phyloP scores from a whole-genome alignment of 75 land plant species.

The Selaginella moellendorffii region DNA sequence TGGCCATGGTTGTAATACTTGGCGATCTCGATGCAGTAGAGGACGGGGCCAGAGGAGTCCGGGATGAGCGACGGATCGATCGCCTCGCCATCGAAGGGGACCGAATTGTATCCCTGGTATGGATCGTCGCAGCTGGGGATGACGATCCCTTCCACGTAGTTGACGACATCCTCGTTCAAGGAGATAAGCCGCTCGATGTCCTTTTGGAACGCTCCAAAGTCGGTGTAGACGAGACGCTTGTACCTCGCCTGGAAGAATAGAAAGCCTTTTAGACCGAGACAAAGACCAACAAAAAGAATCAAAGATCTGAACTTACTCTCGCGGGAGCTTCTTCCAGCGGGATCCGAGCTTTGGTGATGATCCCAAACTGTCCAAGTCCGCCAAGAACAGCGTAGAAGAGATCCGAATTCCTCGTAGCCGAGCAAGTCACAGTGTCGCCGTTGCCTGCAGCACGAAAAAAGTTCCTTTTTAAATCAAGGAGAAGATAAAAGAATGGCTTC shows the following conservation, averaged over 20 bases:
- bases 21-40: conserved; percentile 54
- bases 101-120: conserved; percentile 50
- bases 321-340: conserved; percentile 54
- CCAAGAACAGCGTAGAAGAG: conserved; percentile 62
- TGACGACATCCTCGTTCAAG: conserved; percentile 21
- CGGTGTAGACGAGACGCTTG: conserved; percentile 44
- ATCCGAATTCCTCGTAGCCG: conserved; percentile 34
- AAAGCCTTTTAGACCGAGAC: no score
- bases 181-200: conserved; percentile 56
- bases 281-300: not conserved
- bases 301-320: conserved; percentile 26
- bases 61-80: not conserved
- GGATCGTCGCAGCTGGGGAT: conserved; percentile 44
- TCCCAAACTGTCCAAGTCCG: conserved; percentile 76
- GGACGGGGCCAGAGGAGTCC: conserved; percentile 19
- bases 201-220: conserved; percentile 31
- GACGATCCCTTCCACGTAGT: conserved; percentile 57
- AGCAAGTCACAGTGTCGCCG: conserved; percentile 54
- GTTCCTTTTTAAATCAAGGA: not conserved
- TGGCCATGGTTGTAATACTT: conserved; percentile 39
- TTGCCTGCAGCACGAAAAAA: conserved; percentile 33
- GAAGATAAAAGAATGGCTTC: not conserved
- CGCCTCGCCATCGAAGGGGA: conserved; percentile 29
- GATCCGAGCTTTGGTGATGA: conserved; percentile 61
- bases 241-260: conserved; percentile 31